Evolutionary conservation across 2,329 filamentous ascomycete genomes (phyloP).

Genomic region (Stachybotrys chartarum): DNA sequence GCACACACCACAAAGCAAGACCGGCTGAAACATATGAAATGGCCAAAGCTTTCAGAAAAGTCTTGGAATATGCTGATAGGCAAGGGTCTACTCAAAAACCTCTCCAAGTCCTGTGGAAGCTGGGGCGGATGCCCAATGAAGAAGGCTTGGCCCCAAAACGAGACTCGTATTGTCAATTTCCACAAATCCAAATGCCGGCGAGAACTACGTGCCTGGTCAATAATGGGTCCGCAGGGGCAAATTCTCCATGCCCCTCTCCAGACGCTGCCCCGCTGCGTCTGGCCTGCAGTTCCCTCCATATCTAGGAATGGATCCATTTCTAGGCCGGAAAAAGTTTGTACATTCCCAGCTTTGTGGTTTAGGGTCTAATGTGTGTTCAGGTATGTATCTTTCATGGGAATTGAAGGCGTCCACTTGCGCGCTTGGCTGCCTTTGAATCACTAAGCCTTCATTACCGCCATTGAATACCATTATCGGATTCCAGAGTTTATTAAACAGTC

Average conservation of each 20-base stretch:
- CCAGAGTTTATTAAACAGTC: conserved; percentile 46
- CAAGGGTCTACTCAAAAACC: background rate
- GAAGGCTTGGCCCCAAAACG: conserved; percentile 5
- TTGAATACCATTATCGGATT: conserved; percentile 46
- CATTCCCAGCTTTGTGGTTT: background rate
- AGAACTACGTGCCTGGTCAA: conserved; percentile 40
- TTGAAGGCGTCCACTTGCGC: conserved; percentile 43
- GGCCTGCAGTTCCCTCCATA: conserved; percentile 46
- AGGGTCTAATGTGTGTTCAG: background rate
- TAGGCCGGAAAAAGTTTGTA: conserved; percentile 35
- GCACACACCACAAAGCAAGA: conserved; percentile 26
- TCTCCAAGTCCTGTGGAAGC: conserved; percentile 28
- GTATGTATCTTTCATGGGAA: conserved; percentile 43
- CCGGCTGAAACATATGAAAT: conserved; percentile 30
- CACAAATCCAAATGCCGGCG: conserved; percentile 42
- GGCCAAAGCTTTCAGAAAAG: conserved; percentile 23
- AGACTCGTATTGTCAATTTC: conserved; percentile 37
- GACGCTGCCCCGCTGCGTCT: conserved; percentile 41
- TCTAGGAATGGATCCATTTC: conserved; percentile 47
- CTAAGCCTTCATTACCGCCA: conserved; percentile 45
- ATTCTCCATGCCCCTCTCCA: conserved; percentile 43
- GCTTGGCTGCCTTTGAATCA: conserved; percentile 48
- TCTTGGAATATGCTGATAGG: conserved; percentile 21
- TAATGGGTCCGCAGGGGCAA: conserved; percentile 44
- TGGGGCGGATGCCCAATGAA: conserved; percentile 44